Evolutionary conservation across 192 early-diverging fungal species (phyloP).

Genomic region (Phlyctochytrium planicorne): DNA sequence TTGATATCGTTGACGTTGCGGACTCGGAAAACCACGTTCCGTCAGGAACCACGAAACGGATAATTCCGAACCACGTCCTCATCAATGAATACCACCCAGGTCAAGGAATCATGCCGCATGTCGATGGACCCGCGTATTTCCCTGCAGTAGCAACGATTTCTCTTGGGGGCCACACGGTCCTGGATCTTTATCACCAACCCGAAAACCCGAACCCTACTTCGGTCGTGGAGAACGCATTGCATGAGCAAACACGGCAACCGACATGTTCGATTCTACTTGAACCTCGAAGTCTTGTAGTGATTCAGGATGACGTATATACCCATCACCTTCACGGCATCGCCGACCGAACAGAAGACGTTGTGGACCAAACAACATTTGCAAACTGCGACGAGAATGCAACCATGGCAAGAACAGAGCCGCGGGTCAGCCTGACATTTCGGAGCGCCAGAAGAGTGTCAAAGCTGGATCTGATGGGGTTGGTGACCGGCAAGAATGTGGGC

Average conservation of each 20-base stretch:
- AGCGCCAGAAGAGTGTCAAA: conserved; percentile 26
- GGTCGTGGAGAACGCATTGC: neutral
- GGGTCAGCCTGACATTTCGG: conserved; percentile 42
- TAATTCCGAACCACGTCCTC: conserved; percentile 37
- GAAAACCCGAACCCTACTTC: neutral
- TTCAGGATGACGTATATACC: conserved; percentile 35
- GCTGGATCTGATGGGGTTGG: conserved; percentile 20
- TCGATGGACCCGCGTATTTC: conserved; percentile 42
- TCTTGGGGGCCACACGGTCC: conserved; percentile 24
- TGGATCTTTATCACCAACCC: conserved; percentile 24
- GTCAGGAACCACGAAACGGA: neutral
- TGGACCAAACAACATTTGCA: conserved; percentile 2
- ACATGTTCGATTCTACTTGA: conserved; percentile 27
- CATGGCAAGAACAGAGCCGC: conserved; percentile 11
- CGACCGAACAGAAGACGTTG: conserved; percentile 21
- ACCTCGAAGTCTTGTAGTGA: conserved; percentile 35
- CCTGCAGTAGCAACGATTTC: conserved; percentile 43
- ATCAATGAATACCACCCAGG: conserved; percentile 42
- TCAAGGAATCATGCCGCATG: conserved; percentile 48
- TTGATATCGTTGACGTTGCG: neutral
- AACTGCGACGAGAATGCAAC: conserved; percentile 15
- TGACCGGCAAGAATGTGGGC: neutral
- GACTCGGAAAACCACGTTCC: neutral
- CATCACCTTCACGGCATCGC: conserved; percentile 36
- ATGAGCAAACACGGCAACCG: neutral